These are phyloP conservation scores for Venturia asperata DNA, from an alignment of 2,329 filamentous ascomycete species.

Conservation along the genomic window DNA sequence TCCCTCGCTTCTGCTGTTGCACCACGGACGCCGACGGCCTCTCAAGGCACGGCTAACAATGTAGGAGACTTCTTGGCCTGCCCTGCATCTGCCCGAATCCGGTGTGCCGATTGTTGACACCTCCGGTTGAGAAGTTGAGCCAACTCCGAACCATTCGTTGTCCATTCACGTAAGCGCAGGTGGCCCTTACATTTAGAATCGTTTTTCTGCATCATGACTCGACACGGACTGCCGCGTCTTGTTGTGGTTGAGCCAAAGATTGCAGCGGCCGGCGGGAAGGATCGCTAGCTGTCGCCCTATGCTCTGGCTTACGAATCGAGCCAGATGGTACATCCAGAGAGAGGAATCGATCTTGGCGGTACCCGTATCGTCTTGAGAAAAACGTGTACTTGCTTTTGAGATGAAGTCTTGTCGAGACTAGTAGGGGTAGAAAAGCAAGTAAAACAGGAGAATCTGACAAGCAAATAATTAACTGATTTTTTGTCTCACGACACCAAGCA, in stretches of 20 bases:
- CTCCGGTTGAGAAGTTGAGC: neutral
- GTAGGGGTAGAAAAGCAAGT: neutral
- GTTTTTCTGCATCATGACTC: neutral
- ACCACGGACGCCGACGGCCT: neutral
- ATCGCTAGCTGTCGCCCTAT: neutral
- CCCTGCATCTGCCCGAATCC: neutral
- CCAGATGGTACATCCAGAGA: neutral
- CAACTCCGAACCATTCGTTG: neutral
- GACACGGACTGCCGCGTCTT: neutral
- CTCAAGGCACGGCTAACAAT: neutral
- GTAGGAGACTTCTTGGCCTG: neutral
- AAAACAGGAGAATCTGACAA: neutral
- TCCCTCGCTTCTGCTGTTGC: neutral
- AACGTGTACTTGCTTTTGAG: conserved; percentile 1
- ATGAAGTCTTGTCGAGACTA: neutral
- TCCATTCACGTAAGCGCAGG: neutral
- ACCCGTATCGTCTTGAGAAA: neutral
- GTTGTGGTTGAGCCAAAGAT: neutral
- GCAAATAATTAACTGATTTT: neutral
- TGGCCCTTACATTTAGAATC: neutral
- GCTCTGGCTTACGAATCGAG: neutral
- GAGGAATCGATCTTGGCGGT: neutral
- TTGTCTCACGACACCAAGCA: neutral
- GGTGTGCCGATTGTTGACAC: neutral
- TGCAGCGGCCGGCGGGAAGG: neutral